Base-by-base conservation (phyloP, 768 basidiomycete species). In the Boletus edulis region DNA sequence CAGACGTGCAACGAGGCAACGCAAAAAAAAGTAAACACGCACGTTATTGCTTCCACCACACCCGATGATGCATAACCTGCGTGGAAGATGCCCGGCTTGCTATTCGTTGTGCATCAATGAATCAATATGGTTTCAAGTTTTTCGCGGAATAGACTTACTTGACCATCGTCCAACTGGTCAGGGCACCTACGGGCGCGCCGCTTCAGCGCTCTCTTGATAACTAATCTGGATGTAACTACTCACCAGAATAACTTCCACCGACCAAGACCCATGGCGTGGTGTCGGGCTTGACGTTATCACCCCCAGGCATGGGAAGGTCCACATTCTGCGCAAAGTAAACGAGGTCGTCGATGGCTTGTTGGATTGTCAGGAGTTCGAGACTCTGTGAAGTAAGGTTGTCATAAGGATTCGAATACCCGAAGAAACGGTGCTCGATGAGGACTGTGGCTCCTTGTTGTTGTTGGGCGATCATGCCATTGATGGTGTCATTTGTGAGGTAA, bases 271-370 rank as follows among this genome's bases (percentile, higher is more conserved):
- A 80, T 1, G 76, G 75, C 3, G 75, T 73, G 31, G 70, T 68
- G 42, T 76, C 75, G 2, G 87, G 84, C n/a, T 77, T 79, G 14
- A 89, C 73, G 27, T 79, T 67, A 59, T 83, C 76, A 5, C 87
- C 85, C 51, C 79, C 78, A 0, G 85, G 84, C 81, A 85, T 84
- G 3, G 87, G 84, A 22, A 89, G 77, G 31, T 79, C 69, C 15
- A 81, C 87, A 55, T 80, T 87, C 59, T 83, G 75, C 17, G 85
- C 78, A 62, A 90, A 90, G 67, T 85, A 86, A 15, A 76, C 85
- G 37, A 89, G 68, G 62, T 90, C 87, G 47, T 88, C 83, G 57
- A 88, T 82, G 11, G 86, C 85, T 70, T 90, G 88, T 64, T 87
- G 83, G 45, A 90, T 78, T 2, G 85, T 89, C 65, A 85, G 84